These are phyloP conservation scores for Madurella mycetomatis DNA, from an alignment of 2,329 filamentous ascomycete species.

Conservation along the genomic window DNA sequence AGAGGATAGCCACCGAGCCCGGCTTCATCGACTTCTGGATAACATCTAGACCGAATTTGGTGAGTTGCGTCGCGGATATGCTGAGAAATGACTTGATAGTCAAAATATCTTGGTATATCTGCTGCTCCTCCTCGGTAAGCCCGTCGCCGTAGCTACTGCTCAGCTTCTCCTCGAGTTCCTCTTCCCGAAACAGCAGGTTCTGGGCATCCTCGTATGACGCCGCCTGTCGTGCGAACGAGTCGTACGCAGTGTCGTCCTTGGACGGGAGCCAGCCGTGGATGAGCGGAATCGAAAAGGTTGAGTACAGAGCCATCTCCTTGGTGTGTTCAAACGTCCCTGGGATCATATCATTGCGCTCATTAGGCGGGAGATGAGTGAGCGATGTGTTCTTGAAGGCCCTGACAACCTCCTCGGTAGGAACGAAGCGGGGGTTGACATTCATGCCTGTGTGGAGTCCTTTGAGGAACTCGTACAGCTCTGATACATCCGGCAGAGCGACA, in stretches of 20 bases:
- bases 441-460: conserved; percentile 90
- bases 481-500: conserved; percentile 72
- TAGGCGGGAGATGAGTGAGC: conserved; percentile 48
- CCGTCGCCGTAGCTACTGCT: conserved; percentile 47
- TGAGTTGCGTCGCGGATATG: conserved; percentile 80
- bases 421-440: conserved; percentile 93
- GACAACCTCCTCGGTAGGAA: conserved; percentile 51
- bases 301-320: conserved; percentile 82
- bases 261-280: conserved; percentile 90
- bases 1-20: conserved; percentile 82
- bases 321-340: conserved; percentile 83
- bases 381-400: conserved; percentile 48
- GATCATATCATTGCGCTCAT: conserved; percentile 44
- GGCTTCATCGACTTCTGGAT: conserved; percentile 67
- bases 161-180: conserved; percentile 81
- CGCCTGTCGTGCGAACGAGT: conserved; percentile 68
- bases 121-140: conserved; percentile 68
- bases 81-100: conserved; percentile 80
- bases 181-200: conserved; percentile 80
- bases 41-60: conserved; percentile 70
- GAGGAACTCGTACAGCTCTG: conserved; percentile 82
- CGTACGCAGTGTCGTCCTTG: conserved; percentile 60
- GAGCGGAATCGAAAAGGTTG: conserved; percentile 80
- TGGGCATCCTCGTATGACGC: conserved; percentile 89
- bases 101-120: conserved; percentile 75